Conservation (phyloP, 1,139 yeast species). For the Debaryomyces psychrophilus region DNA sequence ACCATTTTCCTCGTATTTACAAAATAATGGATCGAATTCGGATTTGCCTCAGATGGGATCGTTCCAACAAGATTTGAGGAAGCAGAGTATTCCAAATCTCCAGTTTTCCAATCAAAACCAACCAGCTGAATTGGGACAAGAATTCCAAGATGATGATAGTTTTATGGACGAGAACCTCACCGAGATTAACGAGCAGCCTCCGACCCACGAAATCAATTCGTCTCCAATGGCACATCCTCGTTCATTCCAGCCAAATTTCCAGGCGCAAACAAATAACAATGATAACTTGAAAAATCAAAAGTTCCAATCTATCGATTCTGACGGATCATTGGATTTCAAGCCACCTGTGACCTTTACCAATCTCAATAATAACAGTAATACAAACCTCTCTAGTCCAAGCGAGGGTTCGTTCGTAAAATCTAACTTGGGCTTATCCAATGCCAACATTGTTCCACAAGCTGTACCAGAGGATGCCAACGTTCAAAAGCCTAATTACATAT, state of each 20-base stretch:
- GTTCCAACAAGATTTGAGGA: constrained; percentile 5
- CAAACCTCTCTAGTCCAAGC: constrained; percentile 40
- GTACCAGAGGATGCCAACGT: constrained; percentile 1
- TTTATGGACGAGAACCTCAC: constrained; percentile 48
- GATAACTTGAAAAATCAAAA: constrained; percentile 15
- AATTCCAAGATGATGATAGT: constrained; percentile 30
- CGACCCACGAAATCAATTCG: constrained; percentile 10
- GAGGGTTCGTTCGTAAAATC: constrained; percentile 30
- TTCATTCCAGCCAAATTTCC: constrained; percentile 3
- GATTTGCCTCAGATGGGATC: constrained; percentile 6
- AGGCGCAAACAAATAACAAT: not conserved
- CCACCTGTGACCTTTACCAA: constrained; percentile 51
- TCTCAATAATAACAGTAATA: constrained; percentile 43
- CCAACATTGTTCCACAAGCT: not conserved
- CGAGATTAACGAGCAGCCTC: constrained; percentile 24
- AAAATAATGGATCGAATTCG: constrained; percentile 7
- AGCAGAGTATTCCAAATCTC: constrained; percentile 8
- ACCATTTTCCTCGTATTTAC: not conserved
- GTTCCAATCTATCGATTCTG: constrained; percentile 44
- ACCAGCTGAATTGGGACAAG: not conserved
- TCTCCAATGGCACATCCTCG: constrained; percentile 5
- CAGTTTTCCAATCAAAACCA: constrained; percentile 1
- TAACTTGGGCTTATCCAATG: constrained; percentile 8
- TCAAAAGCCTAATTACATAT: constrained; percentile 51
- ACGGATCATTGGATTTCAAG: constrained; percentile 37